Percentiles rank a stretch among this genome's conserved stretches.
phyloP scores from a whole-genome alignment of 1,139 yeast genomes.

The Debaryomycetaceae sp. region DNA sequence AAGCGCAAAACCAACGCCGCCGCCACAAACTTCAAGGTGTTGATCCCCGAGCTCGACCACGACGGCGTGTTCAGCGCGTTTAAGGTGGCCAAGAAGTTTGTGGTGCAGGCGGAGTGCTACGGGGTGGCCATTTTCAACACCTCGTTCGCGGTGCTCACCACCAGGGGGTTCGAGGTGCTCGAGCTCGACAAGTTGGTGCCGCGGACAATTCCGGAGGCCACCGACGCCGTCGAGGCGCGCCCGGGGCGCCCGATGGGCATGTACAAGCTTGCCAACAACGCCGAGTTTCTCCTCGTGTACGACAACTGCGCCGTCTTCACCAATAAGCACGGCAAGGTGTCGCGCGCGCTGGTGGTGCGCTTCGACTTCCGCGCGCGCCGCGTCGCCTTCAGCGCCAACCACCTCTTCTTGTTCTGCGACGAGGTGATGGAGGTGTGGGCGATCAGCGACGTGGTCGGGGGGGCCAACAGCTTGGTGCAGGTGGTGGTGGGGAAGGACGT shows the following conservation, averaged over 20 bases:
- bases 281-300: slow-evolving; percentile 61
- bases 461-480: slow-evolving; percentile 58
- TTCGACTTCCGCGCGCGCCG: slow-evolving; percentile 60
- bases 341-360: slow-evolving; percentile 52
- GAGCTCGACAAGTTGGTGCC: slow-evolving; percentile 57
- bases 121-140: slow-evolving; percentile 57
- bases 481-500: slow-evolving; percentile 71
- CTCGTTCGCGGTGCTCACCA: slow-evolving; percentile 62
- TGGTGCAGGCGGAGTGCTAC: slow-evolving; percentile 49
- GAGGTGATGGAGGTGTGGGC: slow-evolving; percentile 71
- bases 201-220: slow-evolving; percentile 50
- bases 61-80: slow-evolving; percentile 48
- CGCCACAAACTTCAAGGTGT: slow-evolving; percentile 47
- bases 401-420: slow-evolving; percentile 58
- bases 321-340: slow-evolving; percentile 61
- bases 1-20: slow-evolving; percentile 46
- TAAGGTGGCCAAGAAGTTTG: slow-evolving; percentile 45
- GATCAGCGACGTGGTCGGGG: slow-evolving; percentile 47
- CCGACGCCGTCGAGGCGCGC: slow-evolving; percentile 15
- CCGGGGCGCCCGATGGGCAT: slow-evolving; percentile 50
- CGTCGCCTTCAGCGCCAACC: slow-evolving; percentile 54
- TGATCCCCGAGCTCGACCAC: slow-evolving; percentile 47
- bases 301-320: slow-evolving; percentile 70
- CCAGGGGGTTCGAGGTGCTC: slow-evolving; percentile 65
- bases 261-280: slow-evolving; percentile 52